Conservation (phyloP, 805 yeast species). For the Saccharomycopsis vini region DNA sequence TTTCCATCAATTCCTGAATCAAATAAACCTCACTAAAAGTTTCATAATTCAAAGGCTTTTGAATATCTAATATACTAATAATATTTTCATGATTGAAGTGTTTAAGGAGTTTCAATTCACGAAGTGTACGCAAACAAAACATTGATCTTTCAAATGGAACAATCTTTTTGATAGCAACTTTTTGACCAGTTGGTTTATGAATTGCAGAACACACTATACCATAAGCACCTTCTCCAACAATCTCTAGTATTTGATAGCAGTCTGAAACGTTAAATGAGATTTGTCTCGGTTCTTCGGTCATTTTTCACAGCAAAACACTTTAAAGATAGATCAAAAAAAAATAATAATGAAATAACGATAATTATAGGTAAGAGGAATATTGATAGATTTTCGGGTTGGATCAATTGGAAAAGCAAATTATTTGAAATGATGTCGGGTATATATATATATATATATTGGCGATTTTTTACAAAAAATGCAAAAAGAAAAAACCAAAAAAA, state of each 20-base stretch:
- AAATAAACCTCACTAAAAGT: slow-evolving; percentile 62
- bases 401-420: too few relatives aligned
- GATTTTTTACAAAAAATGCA: too few relatives aligned
- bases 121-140: slow-evolving; percentile 58
- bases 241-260: slow-evolving; percentile 48
- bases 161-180: slow-evolving; percentile 72
- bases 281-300: slow-evolving; percentile 29
- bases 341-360: too few relatives aligned
- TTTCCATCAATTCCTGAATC: slow-evolving; percentile 71
- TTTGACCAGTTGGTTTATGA: slow-evolving; percentile 49
- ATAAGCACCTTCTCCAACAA: slow-evolving; percentile 76
- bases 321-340: too few relatives aligned
- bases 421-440: too few relatives aligned
- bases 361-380: too few relatives aligned
- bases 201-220: slow-evolving; percentile 68
- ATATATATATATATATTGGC: too few relatives aligned
- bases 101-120: slow-evolving; percentile 59
- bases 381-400: too few relatives aligned
- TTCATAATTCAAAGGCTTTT: slow-evolving; percentile 51
- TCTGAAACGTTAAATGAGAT: slow-evolving; percentile 56
- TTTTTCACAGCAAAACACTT: too few relatives aligned
- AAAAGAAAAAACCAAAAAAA: too few relatives aligned
- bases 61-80: slow-evolving; percentile 55
- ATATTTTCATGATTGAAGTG: slow-evolving; percentile 70
- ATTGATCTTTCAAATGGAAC: slow-evolving; percentile 60